Base-by-base conservation (phyloP, 1,284 basidiomycete species). In the Cutaneotrichosporon curvatum region DNA sequence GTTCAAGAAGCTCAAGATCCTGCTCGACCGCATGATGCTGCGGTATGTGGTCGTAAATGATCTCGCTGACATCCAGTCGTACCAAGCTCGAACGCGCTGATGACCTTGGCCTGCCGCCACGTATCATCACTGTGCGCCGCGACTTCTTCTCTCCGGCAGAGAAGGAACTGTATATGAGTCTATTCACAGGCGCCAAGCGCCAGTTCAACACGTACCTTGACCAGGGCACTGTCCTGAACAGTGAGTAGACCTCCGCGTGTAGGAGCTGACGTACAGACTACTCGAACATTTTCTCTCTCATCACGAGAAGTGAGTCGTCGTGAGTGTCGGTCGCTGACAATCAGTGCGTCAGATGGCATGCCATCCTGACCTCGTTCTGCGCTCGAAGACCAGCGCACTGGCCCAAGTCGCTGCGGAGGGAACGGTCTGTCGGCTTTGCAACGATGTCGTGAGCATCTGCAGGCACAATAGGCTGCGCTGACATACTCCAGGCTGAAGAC, bases 71-170 rank as follows among this genome's bases (percentile, higher is more conserved):
- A 39, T 15, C n/a, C 45, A 58, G 70, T 9, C 70, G 75, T 28
- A 76, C 75, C 28, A 76, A 76, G 82, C 74, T 98, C 33, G 87
- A 99, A 79, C 80, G 87, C 41, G 94, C 94, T 1, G 95, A 99
- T 64, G 95, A 99, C 68, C 81, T 99, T 40, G 95, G 91, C 5
- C 74, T 98, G n/a, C 95, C 95, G 3, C 95, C 95, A 4, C 80
- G 95, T 33, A 92, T 84, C 0, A 86, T 98, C 36, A 78, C 87
- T 44, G 84, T 98, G 51, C 81, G 90, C 33, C 78, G 83, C 43
- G 94, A 98, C 68, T 85, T 85, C 68, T 98, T 98, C 76, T 95
- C 88, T 55, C 87, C 89, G 0, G 89, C 95, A 67, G 92, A 97
- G 73, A 95, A 92, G 68, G 94, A 98, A 62, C 74, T 99, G 11